These are phyloP conservation scores for Moniliophthora roreri DNA, from an alignment of 1,284 basidiomycete genomes.

Conservation along the genomic window DNA sequence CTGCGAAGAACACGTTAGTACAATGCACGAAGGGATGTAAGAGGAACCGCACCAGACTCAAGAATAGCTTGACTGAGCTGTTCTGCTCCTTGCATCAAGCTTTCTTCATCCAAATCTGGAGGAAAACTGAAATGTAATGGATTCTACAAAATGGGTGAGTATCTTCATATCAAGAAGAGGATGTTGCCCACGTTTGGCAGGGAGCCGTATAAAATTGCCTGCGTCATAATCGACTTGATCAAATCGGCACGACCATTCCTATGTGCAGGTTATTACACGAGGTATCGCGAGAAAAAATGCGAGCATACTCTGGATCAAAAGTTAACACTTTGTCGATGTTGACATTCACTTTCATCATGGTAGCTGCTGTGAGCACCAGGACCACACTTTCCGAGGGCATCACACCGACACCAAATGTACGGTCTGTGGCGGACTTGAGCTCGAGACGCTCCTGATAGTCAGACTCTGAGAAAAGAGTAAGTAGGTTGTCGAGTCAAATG, in stretches of 20 bases:
- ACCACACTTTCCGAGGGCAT: slow-evolving; percentile 49
- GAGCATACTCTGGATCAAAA: slow-evolving; percentile 59
- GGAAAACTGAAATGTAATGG: slow-evolving; percentile 85
- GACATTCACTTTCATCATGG: slow-evolving; percentile 64
- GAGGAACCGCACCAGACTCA: slow-evolving; percentile 50
- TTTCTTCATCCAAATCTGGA: slow-evolving; percentile 75
- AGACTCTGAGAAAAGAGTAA: slow-evolving; percentile 46
- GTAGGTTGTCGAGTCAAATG: not conserved
- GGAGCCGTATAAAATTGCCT: slow-evolving; percentile 83
- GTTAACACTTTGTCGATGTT: slow-evolving; percentile 59
- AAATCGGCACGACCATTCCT: slow-evolving; percentile 66
- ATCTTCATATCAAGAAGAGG: slow-evolving; percentile 15
- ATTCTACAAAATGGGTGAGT: slow-evolving; percentile 47
- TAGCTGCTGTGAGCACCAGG: slow-evolving; percentile 63
- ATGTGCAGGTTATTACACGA: slow-evolving; percentile 17
- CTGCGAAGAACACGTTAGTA: slow-evolving; percentile 36
- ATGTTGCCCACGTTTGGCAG: slow-evolving; percentile 49
- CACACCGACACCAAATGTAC: slow-evolving; percentile 69
- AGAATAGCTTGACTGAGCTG: slow-evolving; percentile 77
- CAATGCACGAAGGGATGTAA: not conserved
- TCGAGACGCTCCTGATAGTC: slow-evolving; percentile 71
- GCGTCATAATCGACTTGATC: slow-evolving; percentile 83
- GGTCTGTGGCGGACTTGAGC: slow-evolving; percentile 64
- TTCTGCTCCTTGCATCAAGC: slow-evolving; percentile 78
- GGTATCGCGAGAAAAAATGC: slow-evolving; percentile 5